Conservation (phyloP, 2,329 filamentous ascomycete genomes). For the Pyrenochaeta sp. region DNA sequence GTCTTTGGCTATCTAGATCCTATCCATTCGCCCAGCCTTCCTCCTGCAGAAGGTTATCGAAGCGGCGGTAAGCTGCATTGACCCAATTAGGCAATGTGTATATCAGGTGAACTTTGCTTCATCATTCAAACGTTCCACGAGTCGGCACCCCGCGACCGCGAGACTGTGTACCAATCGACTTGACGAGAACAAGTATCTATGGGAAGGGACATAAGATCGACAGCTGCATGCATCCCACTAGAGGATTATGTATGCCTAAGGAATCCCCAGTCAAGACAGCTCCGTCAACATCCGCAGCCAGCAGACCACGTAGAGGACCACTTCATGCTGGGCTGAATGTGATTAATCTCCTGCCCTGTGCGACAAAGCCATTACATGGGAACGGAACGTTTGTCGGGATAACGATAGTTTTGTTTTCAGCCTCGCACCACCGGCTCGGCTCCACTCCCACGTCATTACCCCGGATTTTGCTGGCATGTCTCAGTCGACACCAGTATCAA, state of each 20-base stretch:
- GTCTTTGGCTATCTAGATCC: background rate
- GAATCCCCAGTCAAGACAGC: background rate
- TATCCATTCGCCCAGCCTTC: background rate
- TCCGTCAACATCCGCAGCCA: background rate
- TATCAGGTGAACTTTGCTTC: conserved; percentile 10
- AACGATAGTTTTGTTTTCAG: background rate
- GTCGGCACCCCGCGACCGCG: conserved; percentile 8
- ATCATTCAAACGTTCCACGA: conserved; percentile 13
- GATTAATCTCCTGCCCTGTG: background rate
- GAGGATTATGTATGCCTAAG: background rate
- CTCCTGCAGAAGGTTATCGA: background rate
- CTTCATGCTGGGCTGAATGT: background rate
- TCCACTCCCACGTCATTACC: conserved; percentile 1
- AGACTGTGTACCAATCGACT: background rate
- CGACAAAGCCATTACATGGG: background rate
- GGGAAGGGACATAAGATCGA: background rate
- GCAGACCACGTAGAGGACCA: background rate
- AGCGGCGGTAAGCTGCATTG: background rate
- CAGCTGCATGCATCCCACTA: background rate
- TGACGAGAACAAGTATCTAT: background rate
- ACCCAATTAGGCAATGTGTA: conserved; percentile 4
- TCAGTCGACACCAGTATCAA: conserved; percentile 13
- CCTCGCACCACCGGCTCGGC: conserved; percentile 5
- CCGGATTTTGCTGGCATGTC: conserved; percentile 24
- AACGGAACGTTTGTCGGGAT: conserved; percentile 14